phyloP scores from a whole-genome alignment of 2,329 filamentous ascomycete species.

The Sarocladium oryzae region DNA sequence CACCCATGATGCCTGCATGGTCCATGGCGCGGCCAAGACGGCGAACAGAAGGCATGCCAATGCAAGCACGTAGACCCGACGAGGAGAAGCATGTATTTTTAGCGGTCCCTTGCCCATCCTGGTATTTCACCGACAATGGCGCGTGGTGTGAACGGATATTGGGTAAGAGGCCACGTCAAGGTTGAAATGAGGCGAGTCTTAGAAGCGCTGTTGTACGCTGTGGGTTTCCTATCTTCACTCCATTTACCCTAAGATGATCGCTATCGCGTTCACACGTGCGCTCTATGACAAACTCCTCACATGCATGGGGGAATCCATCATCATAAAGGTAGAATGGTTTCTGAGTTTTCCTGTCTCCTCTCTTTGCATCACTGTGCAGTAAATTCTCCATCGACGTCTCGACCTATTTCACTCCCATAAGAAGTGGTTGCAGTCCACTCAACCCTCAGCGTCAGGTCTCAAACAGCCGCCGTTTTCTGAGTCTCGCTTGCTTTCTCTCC shows the following conservation, averaged over 20 bases:
- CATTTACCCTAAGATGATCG: background rate
- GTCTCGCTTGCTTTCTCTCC: slow-evolving; percentile 7
- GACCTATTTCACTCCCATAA: too few relatives aligned
- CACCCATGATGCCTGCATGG: background rate
- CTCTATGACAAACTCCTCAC: too few relatives aligned
- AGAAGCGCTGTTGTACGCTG: background rate
- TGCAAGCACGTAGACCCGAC: background rate
- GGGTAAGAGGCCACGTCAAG: too few relatives aligned
- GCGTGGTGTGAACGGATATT: background rate
- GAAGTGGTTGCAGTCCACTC: slow-evolving; percentile 1
- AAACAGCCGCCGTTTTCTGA: slow-evolving; percentile 17
- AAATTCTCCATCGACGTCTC: too few relatives aligned
- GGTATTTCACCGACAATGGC: background rate
- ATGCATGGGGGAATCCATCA: too few relatives aligned
- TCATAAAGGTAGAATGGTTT: too few relatives aligned
- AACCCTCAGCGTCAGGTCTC: background rate
- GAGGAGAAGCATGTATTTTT: background rate
- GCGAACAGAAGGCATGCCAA: slow-evolving; percentile 18
- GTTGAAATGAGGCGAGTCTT: too few relatives aligned
- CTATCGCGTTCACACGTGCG: background rate
- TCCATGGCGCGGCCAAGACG: background rate
- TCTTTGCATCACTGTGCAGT: too few relatives aligned
- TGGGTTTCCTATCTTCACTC: background rate
- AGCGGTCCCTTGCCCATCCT: background rate
- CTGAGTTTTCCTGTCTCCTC: too few relatives aligned